phyloP scores from a whole-genome alignment of 305 asterid species.

The Stenogyne calaminthoides region DNA sequence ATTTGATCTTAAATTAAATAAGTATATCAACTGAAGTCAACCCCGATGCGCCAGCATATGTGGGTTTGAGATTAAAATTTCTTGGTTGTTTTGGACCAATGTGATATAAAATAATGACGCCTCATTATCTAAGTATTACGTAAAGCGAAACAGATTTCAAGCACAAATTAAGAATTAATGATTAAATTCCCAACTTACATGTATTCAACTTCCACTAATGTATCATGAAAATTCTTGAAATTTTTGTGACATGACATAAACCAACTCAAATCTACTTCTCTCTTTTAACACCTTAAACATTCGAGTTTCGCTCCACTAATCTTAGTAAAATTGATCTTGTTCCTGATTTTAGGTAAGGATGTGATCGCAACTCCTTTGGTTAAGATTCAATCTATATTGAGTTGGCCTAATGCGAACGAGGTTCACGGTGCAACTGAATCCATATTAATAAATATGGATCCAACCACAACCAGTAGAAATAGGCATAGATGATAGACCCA shows the following conservation, averaged over 20 bases:
- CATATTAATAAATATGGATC: no score
- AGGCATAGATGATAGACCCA: no score
- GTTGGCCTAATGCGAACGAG: no score
- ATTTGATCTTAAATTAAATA: no score
- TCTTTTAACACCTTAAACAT: neutral
- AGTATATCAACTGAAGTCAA: neutral
- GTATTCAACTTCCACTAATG: neutral
- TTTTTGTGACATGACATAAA: neutral
- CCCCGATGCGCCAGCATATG: neutral
- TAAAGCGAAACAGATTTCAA: neutral
- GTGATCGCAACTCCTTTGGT: neutral
- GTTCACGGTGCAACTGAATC: no score
- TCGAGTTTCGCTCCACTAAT: neutral
- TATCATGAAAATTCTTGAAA: neutral
- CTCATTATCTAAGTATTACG: neutral
- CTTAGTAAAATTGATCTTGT: neutral
- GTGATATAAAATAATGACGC: neutral
- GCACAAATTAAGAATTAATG: neutral
- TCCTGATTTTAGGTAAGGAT: neutral
- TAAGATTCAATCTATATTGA: no score
- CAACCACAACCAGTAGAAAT: no score
- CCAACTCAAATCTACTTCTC: neutral
- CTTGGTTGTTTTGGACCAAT: neutral
- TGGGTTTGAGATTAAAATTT: neutral
- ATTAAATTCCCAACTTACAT: neutral